Base-by-base conservation (phyloP, 2,329 filamentous ascomycete genomes). In the Cladosporium sp. region DNA sequence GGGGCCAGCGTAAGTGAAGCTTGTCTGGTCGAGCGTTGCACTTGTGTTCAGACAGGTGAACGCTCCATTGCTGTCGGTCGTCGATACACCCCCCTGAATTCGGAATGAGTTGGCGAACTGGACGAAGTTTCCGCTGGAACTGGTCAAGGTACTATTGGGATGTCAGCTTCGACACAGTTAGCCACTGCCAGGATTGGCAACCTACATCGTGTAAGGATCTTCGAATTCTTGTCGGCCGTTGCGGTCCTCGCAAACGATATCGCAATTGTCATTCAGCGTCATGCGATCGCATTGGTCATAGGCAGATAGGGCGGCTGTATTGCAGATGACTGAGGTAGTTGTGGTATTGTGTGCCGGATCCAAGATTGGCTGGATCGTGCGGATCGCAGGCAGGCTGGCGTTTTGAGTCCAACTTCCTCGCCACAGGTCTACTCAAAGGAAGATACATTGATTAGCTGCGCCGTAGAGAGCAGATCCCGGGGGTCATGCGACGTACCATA, bases 261-360 rank as follows among this genome's bases (percentile, higher is more conserved):
- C 22, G 15, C 39, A 55, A 17, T 55, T 32, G 32, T 55, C 20
- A n/a, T 47, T 20, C 40, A 45, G 12, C 7, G 32, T 13, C 36
- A 42, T 2, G 2, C 36, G 13, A 10, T 42, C 17, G 4, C 25
- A 42, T 19, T 25, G 17, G 7, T 53, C 36, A n/a, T 53, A 42
- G 10, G 28, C 50, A 10, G 36, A 17, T 20, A 28, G 15, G 12
- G 39, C 36, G 8, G 36, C 39, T 1, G 52, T 36, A 6, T 55
- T 55, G 20, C 52, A 55, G 9, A 36, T 35, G 9, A 28, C 36
- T 8, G 52, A 55, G 9, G 52, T 55, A 1, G 40, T 36, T 1
- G 52, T 55, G 13, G 52, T 47, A 28, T 55, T 55, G 32, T 28
- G 28, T n/a, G 17, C 32, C n/a, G 40, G 52, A 28, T 55, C 40